Percentiles rank a stretch among this genome's conserved stretches.
Evolutionary conservation across 2,329 filamentous ascomycete species (phyloP).

Genomic region (Penicillium sp.): DNA sequence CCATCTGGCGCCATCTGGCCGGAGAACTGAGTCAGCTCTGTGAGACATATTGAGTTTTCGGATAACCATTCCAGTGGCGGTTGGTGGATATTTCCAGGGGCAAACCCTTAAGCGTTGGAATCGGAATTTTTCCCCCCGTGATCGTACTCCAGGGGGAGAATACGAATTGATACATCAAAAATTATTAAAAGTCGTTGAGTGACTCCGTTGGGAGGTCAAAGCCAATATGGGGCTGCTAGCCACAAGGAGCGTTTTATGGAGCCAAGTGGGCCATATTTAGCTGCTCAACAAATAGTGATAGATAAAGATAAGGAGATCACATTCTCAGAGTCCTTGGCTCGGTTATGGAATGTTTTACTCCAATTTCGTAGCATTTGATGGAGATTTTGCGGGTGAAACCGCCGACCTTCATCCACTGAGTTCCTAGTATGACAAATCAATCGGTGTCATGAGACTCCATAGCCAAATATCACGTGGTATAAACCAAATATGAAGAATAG

Average conservation of each 20-base stretch:
- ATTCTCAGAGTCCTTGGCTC: background rate
- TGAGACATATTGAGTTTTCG: background rate
- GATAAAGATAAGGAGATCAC: background rate
- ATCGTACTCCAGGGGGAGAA: background rate
- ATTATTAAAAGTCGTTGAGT: constrained; percentile 8
- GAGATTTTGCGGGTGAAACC: background rate
- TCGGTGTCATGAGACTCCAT: background rate
- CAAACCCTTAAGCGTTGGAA: background rate
- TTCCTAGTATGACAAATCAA: background rate
- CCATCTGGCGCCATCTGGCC: background rate
- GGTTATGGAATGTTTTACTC: too few species aligned
- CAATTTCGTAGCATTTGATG: background rate
- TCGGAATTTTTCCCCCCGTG: background rate
- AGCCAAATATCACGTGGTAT: background rate
- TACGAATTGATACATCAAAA: background rate
- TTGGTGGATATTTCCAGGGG: background rate
- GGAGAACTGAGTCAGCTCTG: background rate
- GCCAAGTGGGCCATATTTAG: background rate
- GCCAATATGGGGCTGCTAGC: constrained; percentile 13
- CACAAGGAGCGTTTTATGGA: constrained; percentile 4
- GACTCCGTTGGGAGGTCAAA: background rate
- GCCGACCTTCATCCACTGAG: background rate
- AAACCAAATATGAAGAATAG: background rate
- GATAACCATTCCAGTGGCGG: background rate
- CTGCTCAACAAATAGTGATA: background rate